Base-by-base conservation (phyloP, 352 stramenopile genomes). In the Globisporangium heterothallicum region DNA sequence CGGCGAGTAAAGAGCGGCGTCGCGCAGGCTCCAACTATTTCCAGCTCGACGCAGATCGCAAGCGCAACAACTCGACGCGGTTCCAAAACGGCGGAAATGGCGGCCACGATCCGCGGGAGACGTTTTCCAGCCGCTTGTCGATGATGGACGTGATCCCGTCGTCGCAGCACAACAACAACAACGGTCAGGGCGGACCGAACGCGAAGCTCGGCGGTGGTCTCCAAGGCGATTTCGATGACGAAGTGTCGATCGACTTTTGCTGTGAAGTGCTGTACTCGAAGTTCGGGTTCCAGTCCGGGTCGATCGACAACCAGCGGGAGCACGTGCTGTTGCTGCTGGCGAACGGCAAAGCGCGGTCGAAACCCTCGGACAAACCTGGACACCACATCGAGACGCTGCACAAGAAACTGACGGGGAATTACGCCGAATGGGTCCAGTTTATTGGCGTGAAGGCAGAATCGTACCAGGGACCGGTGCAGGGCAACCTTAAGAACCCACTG, bases 1-100 rank as follows among this genome's bases (percentile, higher is more conserved):
- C 47, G 32, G 47, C 43, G 21, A 53, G 53, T 41, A 62, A 58
- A 53, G 77, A 88, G 49, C 75, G 78, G 9, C 69, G 75, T 8
- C 81, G 81, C 55, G 81, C 81, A n/a, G 72, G 74, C 56, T 89
- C 78, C 66, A 92, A 92, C 74, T 92, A 92, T 68, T 92, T 92
- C 50, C 63, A 87, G 57, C 68, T 92, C 29, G 75, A 88, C 34
- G 71, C 78, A 12, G 78, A 92, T 61, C 72, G 74, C 55, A 86
- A 87, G 69, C 76, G 81, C 61, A 85, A 84, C 63, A 66, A 63
- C 61, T 80, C 64, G 64, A 55, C 61, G 42, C 50, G 50, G 5
- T 42, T 42, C 44, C 44, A 29, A 8, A 70, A 75, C 50, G 53
- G 51, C 16, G 70, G 60, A 51, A 55, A 70, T 59, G 25, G 53